Conservation (phyloP, 306 rosid species). For the Urtica urens region DNA sequence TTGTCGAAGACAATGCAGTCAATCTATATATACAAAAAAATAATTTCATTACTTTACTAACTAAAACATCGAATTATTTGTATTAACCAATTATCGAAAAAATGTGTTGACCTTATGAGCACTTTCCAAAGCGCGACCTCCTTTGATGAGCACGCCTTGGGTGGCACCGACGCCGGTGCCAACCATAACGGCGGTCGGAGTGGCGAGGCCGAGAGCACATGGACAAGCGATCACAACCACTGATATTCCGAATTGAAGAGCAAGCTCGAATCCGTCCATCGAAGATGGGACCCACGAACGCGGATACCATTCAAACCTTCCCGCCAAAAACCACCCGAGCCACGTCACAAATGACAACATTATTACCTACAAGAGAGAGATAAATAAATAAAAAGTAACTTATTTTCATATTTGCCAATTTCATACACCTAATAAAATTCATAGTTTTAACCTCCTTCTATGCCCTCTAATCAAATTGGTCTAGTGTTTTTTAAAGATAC, state of each 20-base stretch:
- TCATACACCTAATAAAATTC: no score
- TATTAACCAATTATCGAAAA: no score
- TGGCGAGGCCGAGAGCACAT: slow-evolving; percentile 87
- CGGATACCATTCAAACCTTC: slow-evolving; percentile 53
- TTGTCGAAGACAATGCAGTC: slow-evolving; percentile 79
- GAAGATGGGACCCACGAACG: slow-evolving; percentile 70
- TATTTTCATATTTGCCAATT: no score
- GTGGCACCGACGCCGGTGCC: slow-evolving; percentile 92
- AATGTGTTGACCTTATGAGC: slow-evolving; percentile 62
- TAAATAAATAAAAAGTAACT: no score
- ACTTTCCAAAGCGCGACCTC: slow-evolving; percentile 75
- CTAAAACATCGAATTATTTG: no score
- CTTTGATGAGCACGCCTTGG: slow-evolving; percentile 83
- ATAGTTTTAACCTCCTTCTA: no score
- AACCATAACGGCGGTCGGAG: slow-evolving; percentile 91
- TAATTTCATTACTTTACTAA: no score
- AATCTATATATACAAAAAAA: no score
- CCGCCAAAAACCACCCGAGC: slow-evolving; percentile 65
- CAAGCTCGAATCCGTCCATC: slow-evolving; percentile 66
- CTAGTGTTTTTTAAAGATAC: no score
- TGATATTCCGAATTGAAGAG: slow-evolving; percentile 81
- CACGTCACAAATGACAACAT: slow-evolving; percentile 52
- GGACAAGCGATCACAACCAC: slow-evolving; percentile 97
- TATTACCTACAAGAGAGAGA: slow-evolving; percentile 48
- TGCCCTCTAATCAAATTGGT: no score